Evolutionary conservation across 2,329 filamentous ascomycete species (phyloP).

Genomic region (Ampelomyces quisqualis): DNA sequence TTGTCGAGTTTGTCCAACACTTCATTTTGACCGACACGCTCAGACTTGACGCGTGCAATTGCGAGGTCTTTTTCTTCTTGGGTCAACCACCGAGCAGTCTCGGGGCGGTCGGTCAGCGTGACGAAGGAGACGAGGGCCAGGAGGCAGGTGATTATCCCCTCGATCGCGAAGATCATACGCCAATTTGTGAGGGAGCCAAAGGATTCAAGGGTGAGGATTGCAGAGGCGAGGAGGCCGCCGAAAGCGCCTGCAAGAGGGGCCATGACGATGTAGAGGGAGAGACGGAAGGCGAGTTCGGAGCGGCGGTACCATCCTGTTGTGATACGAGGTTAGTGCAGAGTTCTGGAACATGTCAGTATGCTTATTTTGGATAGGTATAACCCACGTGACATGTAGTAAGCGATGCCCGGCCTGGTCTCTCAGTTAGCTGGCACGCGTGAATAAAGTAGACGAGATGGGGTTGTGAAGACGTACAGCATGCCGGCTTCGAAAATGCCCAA

Average conservation of each 20-base stretch:
- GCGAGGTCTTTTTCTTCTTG: conserved; percentile 67
- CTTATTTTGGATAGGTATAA: too few species aligned
- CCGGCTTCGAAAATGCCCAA: conserved; percentile 69
- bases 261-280: conserved; percentile 70
- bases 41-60: conserved; percentile 66
- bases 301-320: conserved; percentile 60
- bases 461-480: too few species aligned
- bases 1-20: conserved; percentile 65
- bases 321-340: too few species aligned
- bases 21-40: conserved; percentile 62
- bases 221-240: conserved; percentile 63
- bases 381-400: conserved; percentile 71
- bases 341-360: too few species aligned
- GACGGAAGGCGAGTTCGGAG: conserved; percentile 65
- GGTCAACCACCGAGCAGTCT: conserved; percentile 65
- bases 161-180: conserved; percentile 73
- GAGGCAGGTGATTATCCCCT: conserved; percentile 63
- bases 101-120: conserved; percentile 68
- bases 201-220: conserved; percentile 61
- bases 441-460: too few species aligned
- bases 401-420: conserved; percentile 74
- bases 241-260: conserved; percentile 70
- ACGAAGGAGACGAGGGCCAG: conserved; percentile 63
- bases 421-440: too few species aligned
- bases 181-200: conserved; percentile 61